These are phyloP conservation scores for Dioscorea dumetorum DNA, from an alignment of 106 monocot genomes.

Conservation along the genomic window DNA sequence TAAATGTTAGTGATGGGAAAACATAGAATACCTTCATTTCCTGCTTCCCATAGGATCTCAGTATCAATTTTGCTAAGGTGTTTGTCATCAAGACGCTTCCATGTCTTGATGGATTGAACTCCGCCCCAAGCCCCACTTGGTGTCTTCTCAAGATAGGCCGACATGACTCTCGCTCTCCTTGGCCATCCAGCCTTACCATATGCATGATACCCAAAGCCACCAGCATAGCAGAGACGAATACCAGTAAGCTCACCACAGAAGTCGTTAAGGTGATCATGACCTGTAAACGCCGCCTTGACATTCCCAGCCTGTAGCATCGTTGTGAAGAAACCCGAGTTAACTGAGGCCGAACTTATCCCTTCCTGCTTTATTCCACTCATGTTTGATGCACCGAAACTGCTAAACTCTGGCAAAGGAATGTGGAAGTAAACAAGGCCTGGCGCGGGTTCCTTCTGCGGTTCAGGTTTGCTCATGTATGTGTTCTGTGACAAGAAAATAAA, in stretches of 20 bases:
- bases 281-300: slow-evolving; percentile 73
- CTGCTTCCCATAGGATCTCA: slow-evolving; percentile 47
- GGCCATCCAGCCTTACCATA: slow-evolving; percentile 97
- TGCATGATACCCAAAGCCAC: slow-evolving; percentile 95
- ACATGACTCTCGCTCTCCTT: slow-evolving; percentile 83
- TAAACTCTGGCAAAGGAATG: slow-evolving; percentile 80
- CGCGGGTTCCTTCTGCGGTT: slow-evolving; percentile 46
- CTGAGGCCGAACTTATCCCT: slow-evolving; percentile 58
- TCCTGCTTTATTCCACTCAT: slow-evolving; percentile 83
- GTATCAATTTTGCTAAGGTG: slow-evolving; percentile 56
- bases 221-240: slow-evolving; percentile 80
- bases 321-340: slow-evolving; percentile 85
- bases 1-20: too few species aligned
- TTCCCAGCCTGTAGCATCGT: slow-evolving; percentile 80
- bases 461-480: slow-evolving; percentile 40
- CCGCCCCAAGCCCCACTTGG: slow-evolving; percentile 63
- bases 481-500: slow-evolving; percentile 28
- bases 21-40: too few species aligned
- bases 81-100: slow-evolving; percentile 87
- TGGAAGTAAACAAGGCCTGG: slow-evolving; percentile 83
- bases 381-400: slow-evolving; percentile 42
- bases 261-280: slow-evolving; percentile 93
- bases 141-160: slow-evolving; percentile 57
- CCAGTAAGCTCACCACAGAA: slow-evolving; percentile 71
- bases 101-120: slow-evolving; percentile 84